Base-by-base conservation (phyloP, 2,329 filamentous ascomycete genomes). In the Fusarium hostae region DNA sequence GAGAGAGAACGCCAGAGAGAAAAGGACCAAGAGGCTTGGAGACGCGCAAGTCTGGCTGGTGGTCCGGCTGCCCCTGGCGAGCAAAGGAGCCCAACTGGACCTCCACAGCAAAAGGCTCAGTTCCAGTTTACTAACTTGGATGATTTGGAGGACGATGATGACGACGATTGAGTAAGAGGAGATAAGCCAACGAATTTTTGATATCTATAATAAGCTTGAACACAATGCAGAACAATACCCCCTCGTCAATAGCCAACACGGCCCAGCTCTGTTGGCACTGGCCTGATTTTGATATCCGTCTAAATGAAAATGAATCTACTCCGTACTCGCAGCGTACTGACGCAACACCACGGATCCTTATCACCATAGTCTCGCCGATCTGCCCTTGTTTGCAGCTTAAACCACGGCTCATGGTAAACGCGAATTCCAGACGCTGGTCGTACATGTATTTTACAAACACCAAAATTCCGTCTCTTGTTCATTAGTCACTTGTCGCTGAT, bases 41-140 rank as follows among this genome's bases (percentile, higher is more conserved):
- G 83, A 15, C 79, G 82, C 22, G 81, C 78, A 12, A 84, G 82
- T 57, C 69, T 81, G 20, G 76, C 74, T 10, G 76, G 66, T 8
- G 76, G 74, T 5, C 70, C 78, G 16, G 77, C 73, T 15, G 71
- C 74, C 22, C 66, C 78, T 22, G 77, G 73, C 6, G 73, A 75
- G n/a, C 72, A 72, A 41, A 74, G 72, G 30, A 72, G 75, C 10
- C 67, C 67, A 18, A 69, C 79, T 16, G 76, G 73, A 7, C 75
- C 76, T 7, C 78, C 77, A 4, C 81, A 83, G 75, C 84, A 83
- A 78, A 86, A 85, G 77, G 71, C 71, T 6, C 87, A 89, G 81
- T 89, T 88, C 71, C 86, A 87, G 75, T 89, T 88, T 61, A 84
- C 86, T 59, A 86, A 83, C 59, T 77, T 86, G 72, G 84, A 87